A percentile compares a stretch with the other conserved stretches of the same genome.
Evolutionary conservation across 805 yeast species (phyloP).

Genomic region (Yarrowia porcina): DNA sequence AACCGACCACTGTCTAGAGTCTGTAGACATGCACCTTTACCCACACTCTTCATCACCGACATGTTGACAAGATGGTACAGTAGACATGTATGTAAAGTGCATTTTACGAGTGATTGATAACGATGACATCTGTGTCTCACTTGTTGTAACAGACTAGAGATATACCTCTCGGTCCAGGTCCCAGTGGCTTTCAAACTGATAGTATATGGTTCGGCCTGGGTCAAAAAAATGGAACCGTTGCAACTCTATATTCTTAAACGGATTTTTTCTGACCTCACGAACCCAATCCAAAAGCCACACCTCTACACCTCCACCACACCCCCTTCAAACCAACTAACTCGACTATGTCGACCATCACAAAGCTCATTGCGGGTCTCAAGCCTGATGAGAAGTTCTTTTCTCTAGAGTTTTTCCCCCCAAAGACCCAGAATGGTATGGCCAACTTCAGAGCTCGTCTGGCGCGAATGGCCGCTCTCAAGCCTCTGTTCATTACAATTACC

Average conservation of each 20-base stretch:
- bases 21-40: background rate
- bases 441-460: conserved; percentile 82
- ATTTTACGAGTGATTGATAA: background rate
- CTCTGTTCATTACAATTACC: conserved; percentile 86
- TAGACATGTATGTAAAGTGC: background rate
- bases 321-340: background rate
- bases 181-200: background rate
- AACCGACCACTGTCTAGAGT: background rate
- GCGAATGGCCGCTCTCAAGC: conserved; percentile 85
- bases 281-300: conserved; percentile 13
- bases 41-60: background rate
- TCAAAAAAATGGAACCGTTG: background rate
- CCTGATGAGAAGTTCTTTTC: conserved; percentile 67
- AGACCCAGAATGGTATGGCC: conserved; percentile 80
- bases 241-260: background rate
- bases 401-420: conserved; percentile 96
- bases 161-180: background rate
- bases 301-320: background rate
- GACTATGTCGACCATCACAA: conserved; percentile 29
- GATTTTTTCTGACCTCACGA: background rate
- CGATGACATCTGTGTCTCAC: background rate
- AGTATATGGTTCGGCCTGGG: background rate
- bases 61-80: background rate
- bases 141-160: background rate
- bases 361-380: conserved; percentile 44